Conservation (phyloP, 768 basidiomycete species). For the Lactarius hatsudake region DNA sequence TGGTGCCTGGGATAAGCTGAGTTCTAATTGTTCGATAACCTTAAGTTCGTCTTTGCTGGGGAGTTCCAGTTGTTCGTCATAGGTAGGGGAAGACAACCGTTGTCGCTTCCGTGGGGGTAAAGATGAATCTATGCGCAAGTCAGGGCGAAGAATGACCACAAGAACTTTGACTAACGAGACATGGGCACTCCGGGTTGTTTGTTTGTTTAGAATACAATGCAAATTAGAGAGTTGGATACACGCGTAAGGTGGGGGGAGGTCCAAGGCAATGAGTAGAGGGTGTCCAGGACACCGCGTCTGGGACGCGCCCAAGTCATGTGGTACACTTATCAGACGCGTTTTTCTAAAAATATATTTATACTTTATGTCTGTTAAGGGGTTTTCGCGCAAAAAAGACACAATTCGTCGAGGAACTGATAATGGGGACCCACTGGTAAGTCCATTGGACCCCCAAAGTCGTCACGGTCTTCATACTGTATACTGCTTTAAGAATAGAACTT, state of each 20-base stretch:
- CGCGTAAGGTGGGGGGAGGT: neutral
- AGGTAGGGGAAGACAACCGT: slow-evolving; percentile 61
- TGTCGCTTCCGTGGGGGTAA: slow-evolving; percentile 56
- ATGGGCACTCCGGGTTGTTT: neutral
- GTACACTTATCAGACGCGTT: neutral
- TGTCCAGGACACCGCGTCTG: neutral
- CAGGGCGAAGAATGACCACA: neutral
- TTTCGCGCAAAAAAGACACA: neutral
- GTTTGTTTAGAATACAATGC: neutral
- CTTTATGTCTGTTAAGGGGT: neutral
- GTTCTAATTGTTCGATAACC: slow-evolving; percentile 8
- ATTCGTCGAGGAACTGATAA: no score
- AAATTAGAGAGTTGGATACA: neutral
- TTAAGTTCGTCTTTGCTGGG: slow-evolving; percentile 41
- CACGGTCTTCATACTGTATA: no score
- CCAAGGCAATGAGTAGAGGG: neutral
- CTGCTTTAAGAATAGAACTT: no score
- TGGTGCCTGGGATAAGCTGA: slow-evolving; percentile 10
- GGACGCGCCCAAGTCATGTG: neutral
- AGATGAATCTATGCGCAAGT: slow-evolving; percentile 20
- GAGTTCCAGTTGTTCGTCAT: slow-evolving; percentile 43
- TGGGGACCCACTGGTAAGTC: no score
- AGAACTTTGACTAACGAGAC: slow-evolving; percentile 3
- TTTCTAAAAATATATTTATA: neutral
- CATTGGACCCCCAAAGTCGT: no score